Evolutionary conservation across 176 grass and related monocot species (phyloP).

Genomic region (Ananas comosus): DNA sequence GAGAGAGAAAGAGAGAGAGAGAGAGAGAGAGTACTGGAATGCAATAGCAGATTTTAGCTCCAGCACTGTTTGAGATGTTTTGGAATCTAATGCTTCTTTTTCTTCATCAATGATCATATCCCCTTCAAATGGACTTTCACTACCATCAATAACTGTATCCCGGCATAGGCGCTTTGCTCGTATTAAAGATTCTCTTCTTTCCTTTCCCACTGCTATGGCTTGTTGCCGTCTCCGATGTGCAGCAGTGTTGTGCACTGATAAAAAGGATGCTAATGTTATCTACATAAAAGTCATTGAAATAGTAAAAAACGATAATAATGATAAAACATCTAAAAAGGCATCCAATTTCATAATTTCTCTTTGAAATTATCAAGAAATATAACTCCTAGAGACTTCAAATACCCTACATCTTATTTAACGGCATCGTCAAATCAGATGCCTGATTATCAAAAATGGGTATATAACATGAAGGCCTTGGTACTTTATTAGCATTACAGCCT

Average conservation of each 20-base stretch:
- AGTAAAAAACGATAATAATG: too few species aligned
- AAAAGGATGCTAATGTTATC: background rate
- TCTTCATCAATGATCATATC: conserved; percentile 82
- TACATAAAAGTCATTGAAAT: background rate
- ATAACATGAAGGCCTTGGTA: too few species aligned
- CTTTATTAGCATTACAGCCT: too few species aligned
- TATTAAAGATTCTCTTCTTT: conserved; percentile 94
- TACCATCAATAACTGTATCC: conserved; percentile 41
- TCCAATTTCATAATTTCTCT: too few species aligned
- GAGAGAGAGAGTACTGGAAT: conserved; percentile 42
- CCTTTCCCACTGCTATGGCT: conserved; percentile 72
- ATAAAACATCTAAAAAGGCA: too few species aligned
- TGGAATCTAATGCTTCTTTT: conserved; percentile 46
- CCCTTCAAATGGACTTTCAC: conserved; percentile 40
- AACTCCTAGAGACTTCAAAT: too few species aligned
- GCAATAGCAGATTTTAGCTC: conserved; percentile 58
- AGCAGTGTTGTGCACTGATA: conserved; percentile 45
- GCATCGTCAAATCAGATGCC: too few species aligned
- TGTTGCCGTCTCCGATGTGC: conserved; percentile 61
- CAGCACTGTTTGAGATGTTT: conserved; percentile 58
- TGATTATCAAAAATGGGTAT: too few species aligned
- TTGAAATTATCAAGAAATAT: too few species aligned
- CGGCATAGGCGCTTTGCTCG: conserved; percentile 84
- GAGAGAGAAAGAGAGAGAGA: conserved; percentile 12
- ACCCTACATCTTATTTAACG: too few species aligned